Conservation (phyloP, 2,329 filamentous ascomycete species). For the Sporothrix pallida region DNA sequence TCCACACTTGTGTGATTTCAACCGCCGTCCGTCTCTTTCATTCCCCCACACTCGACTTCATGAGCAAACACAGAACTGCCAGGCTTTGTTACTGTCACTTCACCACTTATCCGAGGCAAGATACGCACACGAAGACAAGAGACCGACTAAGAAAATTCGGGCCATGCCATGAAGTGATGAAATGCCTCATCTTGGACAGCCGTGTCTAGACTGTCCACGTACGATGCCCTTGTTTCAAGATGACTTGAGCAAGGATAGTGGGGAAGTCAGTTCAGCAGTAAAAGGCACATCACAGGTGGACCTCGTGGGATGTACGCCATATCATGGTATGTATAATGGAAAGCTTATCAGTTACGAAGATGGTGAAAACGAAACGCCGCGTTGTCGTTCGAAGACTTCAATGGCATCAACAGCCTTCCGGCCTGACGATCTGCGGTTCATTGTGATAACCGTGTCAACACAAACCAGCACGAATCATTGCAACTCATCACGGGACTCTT, state of each 20-base stretch:
- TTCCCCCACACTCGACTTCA: conserved; percentile 4
- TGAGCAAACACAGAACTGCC: neutral
- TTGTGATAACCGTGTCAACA: neutral
- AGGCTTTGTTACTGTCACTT: neutral
- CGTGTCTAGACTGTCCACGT: neutral
- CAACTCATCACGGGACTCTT: neutral
- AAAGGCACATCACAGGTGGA: conserved; percentile 12
- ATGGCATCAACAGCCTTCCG: neutral
- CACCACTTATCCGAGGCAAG: neutral
- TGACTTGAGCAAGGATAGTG: neutral
- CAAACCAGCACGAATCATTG: neutral
- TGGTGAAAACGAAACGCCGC: neutral
- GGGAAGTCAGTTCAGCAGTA: neutral
- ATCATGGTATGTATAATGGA: conserved; percentile 18
- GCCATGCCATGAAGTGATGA: neutral
- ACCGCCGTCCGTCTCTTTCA: neutral
- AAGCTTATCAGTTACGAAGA: conserved; percentile 9
- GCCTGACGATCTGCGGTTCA: neutral
- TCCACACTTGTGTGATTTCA: neutral
- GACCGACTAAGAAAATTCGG: neutral
- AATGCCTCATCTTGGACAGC: neutral
- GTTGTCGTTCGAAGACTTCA: neutral
- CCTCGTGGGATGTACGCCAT: conserved; percentile 10
- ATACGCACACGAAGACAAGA: neutral
- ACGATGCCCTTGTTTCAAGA: neutral